Conservation (phyloP, 805 yeast genomes). For the Ogataea corticis region DNA sequence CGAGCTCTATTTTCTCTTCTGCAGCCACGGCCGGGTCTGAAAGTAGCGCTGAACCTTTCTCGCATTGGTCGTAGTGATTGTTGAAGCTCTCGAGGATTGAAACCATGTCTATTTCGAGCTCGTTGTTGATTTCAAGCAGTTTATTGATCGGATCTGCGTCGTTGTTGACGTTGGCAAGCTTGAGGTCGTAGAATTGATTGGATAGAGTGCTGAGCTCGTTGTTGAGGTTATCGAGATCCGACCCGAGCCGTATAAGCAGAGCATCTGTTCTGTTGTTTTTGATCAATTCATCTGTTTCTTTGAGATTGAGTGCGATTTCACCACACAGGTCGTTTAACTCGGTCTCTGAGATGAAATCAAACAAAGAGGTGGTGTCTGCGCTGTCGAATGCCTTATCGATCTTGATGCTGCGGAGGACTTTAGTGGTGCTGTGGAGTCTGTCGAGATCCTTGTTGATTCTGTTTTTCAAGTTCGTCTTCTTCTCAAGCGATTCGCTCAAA, state of each 20-base stretch:
- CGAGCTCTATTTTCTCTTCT: slow-evolving; percentile 40
- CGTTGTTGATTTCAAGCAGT: slow-evolving; percentile 41
- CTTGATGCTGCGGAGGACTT: slow-evolving; percentile 35
- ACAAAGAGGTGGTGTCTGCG: slow-evolving; percentile 29
- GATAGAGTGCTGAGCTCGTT: slow-evolving; percentile 29
- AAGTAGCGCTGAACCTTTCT: slow-evolving; percentile 44
- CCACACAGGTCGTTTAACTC: slow-evolving; percentile 37
- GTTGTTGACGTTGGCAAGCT: slow-evolving; percentile 21
- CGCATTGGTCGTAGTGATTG: slow-evolving; percentile 80
- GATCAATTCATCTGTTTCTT: slow-evolving; percentile 32
- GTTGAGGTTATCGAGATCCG: slow-evolving; percentile 26
- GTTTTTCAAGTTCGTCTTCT: slow-evolving; percentile 21
- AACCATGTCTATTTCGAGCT: slow-evolving; percentile 69
- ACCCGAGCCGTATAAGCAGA: slow-evolving; percentile 25
- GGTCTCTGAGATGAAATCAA: slow-evolving; percentile 49
- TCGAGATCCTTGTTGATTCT: slow-evolving; percentile 33
- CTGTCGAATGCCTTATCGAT: slow-evolving; percentile 36
- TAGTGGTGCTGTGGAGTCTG: slow-evolving; percentile 35
- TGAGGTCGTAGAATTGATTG: slow-evolving; percentile 27
- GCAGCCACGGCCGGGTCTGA: slow-evolving; percentile 29
- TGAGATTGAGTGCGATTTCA: slow-evolving; percentile 30
- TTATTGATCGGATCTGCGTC: slow-evolving; percentile 23
- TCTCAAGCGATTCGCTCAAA: slow-evolving; percentile 26
- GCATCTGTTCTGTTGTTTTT: slow-evolving; percentile 30
- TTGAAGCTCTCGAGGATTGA: slow-evolving; percentile 68